Base-by-base conservation (phyloP, 2,329 filamentous ascomycete species). In the Polytolypa hystricis region DNA sequence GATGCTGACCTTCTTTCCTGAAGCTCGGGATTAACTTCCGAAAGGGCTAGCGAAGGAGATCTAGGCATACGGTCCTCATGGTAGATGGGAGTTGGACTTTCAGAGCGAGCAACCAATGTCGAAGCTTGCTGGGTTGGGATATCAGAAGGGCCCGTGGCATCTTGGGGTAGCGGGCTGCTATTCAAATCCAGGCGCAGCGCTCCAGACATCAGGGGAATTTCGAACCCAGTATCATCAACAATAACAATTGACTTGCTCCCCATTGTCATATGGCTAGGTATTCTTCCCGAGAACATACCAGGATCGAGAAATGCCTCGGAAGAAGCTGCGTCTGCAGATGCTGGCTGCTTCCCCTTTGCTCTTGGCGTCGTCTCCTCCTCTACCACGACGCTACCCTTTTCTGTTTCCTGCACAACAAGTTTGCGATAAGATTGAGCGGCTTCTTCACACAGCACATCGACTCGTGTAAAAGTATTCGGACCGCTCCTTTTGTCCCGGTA, bases 231-330 rank as follows among this genome's bases (percentile, higher is more conserved):
- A 44, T 73, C 72, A 47, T 93, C 84, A 23, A 93, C 77, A 51
- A 94, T 93, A 38, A 94, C 71, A 46, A 94, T 93, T 0, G 85
- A 93, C 52, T 87, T 81, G 65, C 84, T 93, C n/a, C 84, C 83
- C 8, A 70, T 69, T 0, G 85, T 91, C 30, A 89, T 73, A 38
- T 66, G 66, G 44, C 71, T 76, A 35, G 54, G 46, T 20, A 50
- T 41, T 30, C 70, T 60, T 6, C 58, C 46, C 4, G 54, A 42
- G 5, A 52, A 51, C 4, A 49, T 45, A 4, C 58, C 48, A 2
- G 38, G 39, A 10, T 27, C 20, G 18, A 42, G 36, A 15, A 43
- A 37, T 16, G 37, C 33, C 8, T 37, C 34, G 12, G 36, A 27
- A 11, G 19, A 25, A 27, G 16, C 16, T 27, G 10, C 31, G 12